phyloP scores from a whole-genome alignment of 2,329 filamentous ascomycete genomes.

The Aspergillus caelatus region DNA sequence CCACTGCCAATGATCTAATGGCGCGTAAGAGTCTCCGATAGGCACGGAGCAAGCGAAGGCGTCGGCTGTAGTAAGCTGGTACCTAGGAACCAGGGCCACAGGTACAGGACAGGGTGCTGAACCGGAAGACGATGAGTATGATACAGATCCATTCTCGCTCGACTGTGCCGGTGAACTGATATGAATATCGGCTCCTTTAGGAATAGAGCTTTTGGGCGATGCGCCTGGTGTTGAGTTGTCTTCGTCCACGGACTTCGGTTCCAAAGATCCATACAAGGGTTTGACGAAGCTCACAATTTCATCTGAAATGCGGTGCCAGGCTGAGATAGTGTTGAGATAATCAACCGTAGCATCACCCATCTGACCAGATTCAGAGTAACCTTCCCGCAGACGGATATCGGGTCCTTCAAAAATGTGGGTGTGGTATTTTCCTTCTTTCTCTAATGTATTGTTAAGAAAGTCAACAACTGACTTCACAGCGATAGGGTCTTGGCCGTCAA shows the following conservation, averaged over 20 bases:
- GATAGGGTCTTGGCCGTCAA: constrained; percentile 72
- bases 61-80: constrained; percentile 78
- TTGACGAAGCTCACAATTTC: constrained; percentile 67
- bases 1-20: constrained; percentile 97
- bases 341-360: constrained; percentile 51
- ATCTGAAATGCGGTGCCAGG: constrained; percentile 75
- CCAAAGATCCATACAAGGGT: constrained; percentile 23
- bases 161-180: constrained; percentile 36
- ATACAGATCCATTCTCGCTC: constrained; percentile 30
- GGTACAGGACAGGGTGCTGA: constrained; percentile 52
- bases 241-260: constrained; percentile 22
- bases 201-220: constrained; percentile 38
- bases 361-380: constrained; percentile 30
- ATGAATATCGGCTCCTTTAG: constrained; percentile 31
- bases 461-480: constrained; percentile 68
- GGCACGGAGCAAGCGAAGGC: constrained; percentile 72
- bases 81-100: constrained; percentile 76
- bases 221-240: constrained; percentile 22
- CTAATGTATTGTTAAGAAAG: constrained; percentile 61
- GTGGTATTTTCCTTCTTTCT: constrained; percentile 55
- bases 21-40: constrained; percentile 75
- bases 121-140: constrained; percentile 20
- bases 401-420: constrained; percentile 55
- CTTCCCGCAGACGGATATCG: constrained; percentile 28
- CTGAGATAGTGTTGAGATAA: constrained; percentile 69